Evolutionary conservation across 2,329 filamentous ascomycete genomes (phyloP).

Genomic region (Lachnellula arida): DNA sequence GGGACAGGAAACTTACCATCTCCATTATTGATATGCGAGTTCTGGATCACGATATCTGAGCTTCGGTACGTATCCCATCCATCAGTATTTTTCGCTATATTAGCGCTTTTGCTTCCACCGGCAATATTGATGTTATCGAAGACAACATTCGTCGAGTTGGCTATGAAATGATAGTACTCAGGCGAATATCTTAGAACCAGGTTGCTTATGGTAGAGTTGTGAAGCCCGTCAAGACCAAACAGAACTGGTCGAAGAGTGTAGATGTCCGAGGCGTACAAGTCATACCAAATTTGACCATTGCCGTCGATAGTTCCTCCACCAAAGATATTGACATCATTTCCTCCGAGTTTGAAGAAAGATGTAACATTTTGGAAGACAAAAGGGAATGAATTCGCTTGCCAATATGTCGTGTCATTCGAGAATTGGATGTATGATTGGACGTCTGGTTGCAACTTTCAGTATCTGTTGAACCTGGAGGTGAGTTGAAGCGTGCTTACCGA

Average conservation of each 20-base stretch:
- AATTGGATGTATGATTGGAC: conserved; percentile 58
- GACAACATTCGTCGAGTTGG: conserved; percentile 60
- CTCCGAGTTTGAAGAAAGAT: conserved; percentile 63
- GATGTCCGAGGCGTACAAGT: conserved; percentile 47
- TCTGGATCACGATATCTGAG: conserved; percentile 59
- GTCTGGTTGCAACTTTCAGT: conserved; percentile 33
- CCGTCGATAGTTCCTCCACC: conserved; percentile 61
- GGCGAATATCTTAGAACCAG: conserved; percentile 56
- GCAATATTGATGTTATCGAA: conserved; percentile 59
- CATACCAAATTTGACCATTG: conserved; percentile 60
- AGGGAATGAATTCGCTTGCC: conserved; percentile 60
- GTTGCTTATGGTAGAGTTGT: conserved; percentile 54
- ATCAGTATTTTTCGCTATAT: conserved; percentile 61
- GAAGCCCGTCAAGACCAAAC: conserved; percentile 51
- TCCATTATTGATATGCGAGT: conserved; percentile 59
- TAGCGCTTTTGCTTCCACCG: conserved; percentile 47
- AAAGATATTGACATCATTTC: conserved; percentile 62
- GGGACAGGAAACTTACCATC: conserved; percentile 40
- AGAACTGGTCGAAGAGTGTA: conserved; percentile 56
- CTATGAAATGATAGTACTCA: conserved; percentile 59
- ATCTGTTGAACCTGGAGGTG: not conserved
- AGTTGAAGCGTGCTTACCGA: conserved; percentile 40
- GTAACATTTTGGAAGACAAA: conserved; percentile 63
- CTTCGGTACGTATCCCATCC: conserved; percentile 62
- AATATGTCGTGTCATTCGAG: conserved; percentile 63